Evolutionary conservation across 495 filamentous ascomycete species (phyloP).

Genomic region (Tuber umbilicatum): DNA sequence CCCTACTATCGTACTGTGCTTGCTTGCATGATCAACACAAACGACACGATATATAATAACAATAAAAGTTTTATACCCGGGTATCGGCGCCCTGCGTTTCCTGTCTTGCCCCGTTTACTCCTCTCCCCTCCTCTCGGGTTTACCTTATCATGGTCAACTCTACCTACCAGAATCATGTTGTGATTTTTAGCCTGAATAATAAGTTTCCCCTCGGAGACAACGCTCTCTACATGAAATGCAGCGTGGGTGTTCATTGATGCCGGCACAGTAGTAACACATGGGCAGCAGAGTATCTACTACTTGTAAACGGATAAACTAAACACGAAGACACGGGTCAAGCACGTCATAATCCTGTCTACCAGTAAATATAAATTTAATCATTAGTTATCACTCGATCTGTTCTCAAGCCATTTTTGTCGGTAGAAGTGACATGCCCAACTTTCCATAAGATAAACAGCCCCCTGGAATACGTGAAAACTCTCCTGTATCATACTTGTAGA

Average conservation of each 20-base stretch:
- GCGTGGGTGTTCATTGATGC: not conserved
- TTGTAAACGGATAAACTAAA: not conserved
- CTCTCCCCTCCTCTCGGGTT: not conserved
- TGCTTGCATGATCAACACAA: not conserved
- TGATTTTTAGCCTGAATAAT: not conserved
- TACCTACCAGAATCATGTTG: not conserved
- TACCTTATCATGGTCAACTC: not conserved
- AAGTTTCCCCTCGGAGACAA: not conserved
- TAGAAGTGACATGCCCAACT: not conserved
- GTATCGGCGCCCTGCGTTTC: not conserved
- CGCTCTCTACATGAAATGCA: not conserved
- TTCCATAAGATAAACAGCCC: not conserved
- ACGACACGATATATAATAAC: not conserved
- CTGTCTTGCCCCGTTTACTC: not conserved
- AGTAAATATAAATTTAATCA: not conserved
- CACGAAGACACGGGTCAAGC: not conserved
- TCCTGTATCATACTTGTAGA: too few relatives aligned
- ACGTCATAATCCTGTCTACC: not conserved
- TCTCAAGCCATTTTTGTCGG: not conserved
- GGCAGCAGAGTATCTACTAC: not conserved
- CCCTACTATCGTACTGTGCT: not conserved
- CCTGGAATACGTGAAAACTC: not conserved
- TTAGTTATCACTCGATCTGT: not conserved
- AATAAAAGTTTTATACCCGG: not conserved
- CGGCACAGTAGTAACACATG: not conserved